Evolutionary conservation across 805 yeast species (phyloP).

Genomic region (Spathaspora girioi): DNA sequence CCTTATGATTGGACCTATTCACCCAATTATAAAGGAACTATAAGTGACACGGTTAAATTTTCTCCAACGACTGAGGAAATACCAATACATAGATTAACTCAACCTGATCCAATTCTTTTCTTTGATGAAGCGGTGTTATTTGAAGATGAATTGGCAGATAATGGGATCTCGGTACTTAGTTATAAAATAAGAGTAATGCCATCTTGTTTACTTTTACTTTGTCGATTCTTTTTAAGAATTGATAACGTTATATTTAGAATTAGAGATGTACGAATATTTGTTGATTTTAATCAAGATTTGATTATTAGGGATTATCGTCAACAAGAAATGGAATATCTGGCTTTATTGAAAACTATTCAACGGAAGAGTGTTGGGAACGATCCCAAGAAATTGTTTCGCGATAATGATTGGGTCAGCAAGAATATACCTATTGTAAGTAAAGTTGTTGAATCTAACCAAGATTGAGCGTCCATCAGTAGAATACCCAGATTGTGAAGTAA

Average conservation of each 20-base stretch:
- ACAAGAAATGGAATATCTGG: slow-evolving; percentile 41
- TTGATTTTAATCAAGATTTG: slow-evolving; percentile 64
- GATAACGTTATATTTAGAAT: slow-evolving; percentile 85
- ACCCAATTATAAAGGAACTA: slow-evolving; percentile 68
- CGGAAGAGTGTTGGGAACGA: slow-evolving; percentile 19
- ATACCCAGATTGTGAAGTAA: no score
- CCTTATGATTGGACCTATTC: slow-evolving; percentile 98
- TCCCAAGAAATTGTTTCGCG: slow-evolving; percentile 57
- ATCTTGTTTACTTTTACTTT: slow-evolving; percentile 65
- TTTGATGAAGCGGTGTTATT: slow-evolving; percentile 85
- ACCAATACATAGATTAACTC: slow-evolving; percentile 66
- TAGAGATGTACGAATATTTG: slow-evolving; percentile 77
- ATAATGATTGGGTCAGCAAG: slow-evolving; percentile 69
- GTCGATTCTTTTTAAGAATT: slow-evolving; percentile 79
- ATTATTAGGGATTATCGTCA: slow-evolving; percentile 76
- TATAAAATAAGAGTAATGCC: slow-evolving; percentile 89
- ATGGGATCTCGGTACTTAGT: slow-evolving; percentile 78
- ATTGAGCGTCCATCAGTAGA: not conserved
- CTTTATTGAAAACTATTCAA: slow-evolving; percentile 22
- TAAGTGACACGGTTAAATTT: slow-evolving; percentile 18
- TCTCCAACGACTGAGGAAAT: slow-evolving; percentile 31
- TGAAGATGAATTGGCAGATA: slow-evolving; percentile 96
- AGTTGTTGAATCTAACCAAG: slow-evolving; percentile 14
- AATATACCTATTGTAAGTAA: slow-evolving; percentile 43
- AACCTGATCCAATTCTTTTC: slow-evolving; percentile 81